Base-by-base conservation (phyloP, 2,329 filamentous ascomycete genomes). In the Aspergillus latus region DNA sequence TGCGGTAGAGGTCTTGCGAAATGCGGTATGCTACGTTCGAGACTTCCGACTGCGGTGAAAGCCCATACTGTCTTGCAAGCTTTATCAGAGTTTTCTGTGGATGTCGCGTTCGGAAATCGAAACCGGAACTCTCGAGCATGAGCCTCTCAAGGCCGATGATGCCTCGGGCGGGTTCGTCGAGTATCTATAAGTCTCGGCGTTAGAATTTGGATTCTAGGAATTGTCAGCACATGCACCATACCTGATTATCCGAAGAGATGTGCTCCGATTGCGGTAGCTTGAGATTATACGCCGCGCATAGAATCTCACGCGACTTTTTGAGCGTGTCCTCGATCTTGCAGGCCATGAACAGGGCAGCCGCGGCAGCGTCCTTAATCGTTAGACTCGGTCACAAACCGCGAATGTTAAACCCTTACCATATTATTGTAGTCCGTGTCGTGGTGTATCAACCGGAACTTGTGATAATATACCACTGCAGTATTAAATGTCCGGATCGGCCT, bases 301-400 rank as follows among this genome's bases (percentile, higher is more conserved):
- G 80, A 59, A 99, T 95, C 61, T 99, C 94, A 56, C 85, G 86
- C 3, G 91, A 96, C 78, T 97, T 97, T 77, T 99, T 99, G 63
- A 97, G 84, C 0, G 94, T 99, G 73, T 99, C 94, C 74, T 99
- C 94, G 45, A 95, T 92, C 77, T 99, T 99, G 80, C 93, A 97
- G 2, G 92, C 92, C 2, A 92, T 89, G 68, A 97, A 93, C 7
- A 99, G 79, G 26, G 91, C 88, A 1, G 94, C 91, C 5, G 94
- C 84, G 0, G 93, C 91, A 1, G 91, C 92, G 70, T 97, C 93
- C 72, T 90, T 40, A 15, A 64, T 54, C 21, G 49, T 62, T 26
- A 56, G 44, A 16, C 34, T 15, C 49, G 15, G 21, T 40, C n/a
- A 49, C 30, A 16, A 16, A 26, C 4, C 10, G 36, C 7, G 26